Evolutionary conservation across 257 asterid species (phyloP).

Genomic region (Jaltomata sinuosa): DNA sequence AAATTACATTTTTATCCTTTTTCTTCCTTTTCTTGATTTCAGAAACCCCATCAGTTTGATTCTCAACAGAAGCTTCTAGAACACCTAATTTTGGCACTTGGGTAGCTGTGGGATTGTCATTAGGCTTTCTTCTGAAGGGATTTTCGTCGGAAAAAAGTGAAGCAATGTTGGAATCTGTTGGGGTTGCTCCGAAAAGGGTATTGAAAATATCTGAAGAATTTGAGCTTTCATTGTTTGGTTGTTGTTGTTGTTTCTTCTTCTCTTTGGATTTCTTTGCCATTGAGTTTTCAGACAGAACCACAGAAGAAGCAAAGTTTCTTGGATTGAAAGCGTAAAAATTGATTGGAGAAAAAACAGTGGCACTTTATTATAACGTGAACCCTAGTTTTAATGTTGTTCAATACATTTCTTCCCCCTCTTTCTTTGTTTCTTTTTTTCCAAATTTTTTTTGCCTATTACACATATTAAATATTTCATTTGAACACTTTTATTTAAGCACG

Average conservation of each 20-base stretch:
- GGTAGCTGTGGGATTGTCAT: slow-evolving; percentile 13
- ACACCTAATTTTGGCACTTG: neutral
- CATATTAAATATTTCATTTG: too few relatives aligned
- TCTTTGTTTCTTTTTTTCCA: neutral
- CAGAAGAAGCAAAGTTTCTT: neutral
- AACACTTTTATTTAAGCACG: too few relatives aligned
- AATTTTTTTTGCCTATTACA: neutral
- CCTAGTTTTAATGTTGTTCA: neutral
- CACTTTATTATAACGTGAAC: neutral
- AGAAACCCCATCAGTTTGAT: neutral
- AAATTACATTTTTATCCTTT: slow-evolving; percentile 21
- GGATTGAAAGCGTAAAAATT: neutral
- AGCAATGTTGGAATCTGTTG: slow-evolving; percentile 19
- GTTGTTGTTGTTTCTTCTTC: neutral
- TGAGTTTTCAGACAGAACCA: neutral
- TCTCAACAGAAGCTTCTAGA: neutral
- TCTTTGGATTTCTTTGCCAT: slow-evolving; percentile 56
- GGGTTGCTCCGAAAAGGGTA: slow-evolving; percentile 46
- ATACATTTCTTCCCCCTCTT: neutral
- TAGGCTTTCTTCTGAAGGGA: slow-evolving; percentile 57
- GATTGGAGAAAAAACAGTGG: neutral
- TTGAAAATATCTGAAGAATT: slow-evolving; percentile 39
- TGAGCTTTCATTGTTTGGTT: slow-evolving; percentile 11
- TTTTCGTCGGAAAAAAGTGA: slow-evolving; percentile 65
- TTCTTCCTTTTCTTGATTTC: slow-evolving; percentile 26